A percentile compares a stretch with the other conserved stretches of the same genome.
These are phyloP conservation scores for Plasmodium gonderi DNA, from an alignment of 169 alveolate genomes.

Conservation along the genomic window DNA sequence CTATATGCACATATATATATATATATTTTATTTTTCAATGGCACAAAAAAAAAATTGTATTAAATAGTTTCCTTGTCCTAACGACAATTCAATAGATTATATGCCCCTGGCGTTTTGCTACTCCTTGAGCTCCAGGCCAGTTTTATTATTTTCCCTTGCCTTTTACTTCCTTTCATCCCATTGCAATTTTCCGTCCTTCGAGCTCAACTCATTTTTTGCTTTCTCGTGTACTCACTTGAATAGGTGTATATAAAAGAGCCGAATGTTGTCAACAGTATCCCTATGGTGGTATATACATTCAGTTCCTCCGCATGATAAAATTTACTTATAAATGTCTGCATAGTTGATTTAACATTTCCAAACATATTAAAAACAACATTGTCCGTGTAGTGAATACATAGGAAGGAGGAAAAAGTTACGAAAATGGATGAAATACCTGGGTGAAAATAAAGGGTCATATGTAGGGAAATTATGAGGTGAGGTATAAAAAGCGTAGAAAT, in stretches of 20 bases:
- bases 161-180: not conserved
- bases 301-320: conserved; percentile 26
- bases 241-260: conserved; percentile 48
- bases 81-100: too few species aligned
- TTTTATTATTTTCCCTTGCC: too few species aligned
- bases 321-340: conserved; percentile 62
- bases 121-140: too few species aligned
- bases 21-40: too few species aligned
- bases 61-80: too few species aligned
- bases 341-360: conserved; percentile 60
- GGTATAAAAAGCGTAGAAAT: not conserved
- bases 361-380: conserved; percentile 66
- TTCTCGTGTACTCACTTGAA: conserved; percentile 40
- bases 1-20: too few species aligned
- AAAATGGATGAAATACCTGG: conserved; percentile 41
- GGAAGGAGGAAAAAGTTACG: conserved; percentile 63
- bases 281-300: conserved; percentile 11
- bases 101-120: too few species aligned
- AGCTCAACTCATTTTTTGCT: conserved; percentile 7
- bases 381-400: conserved; percentile 62
- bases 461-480: not conserved
- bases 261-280: conserved; percentile 39
- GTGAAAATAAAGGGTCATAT: not conserved
- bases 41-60: too few species aligned
- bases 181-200: not conserved